Conservation (phyloP, 1,284 basidiomycete genomes). For the Cutaneotrichosporon sp. region DNA sequence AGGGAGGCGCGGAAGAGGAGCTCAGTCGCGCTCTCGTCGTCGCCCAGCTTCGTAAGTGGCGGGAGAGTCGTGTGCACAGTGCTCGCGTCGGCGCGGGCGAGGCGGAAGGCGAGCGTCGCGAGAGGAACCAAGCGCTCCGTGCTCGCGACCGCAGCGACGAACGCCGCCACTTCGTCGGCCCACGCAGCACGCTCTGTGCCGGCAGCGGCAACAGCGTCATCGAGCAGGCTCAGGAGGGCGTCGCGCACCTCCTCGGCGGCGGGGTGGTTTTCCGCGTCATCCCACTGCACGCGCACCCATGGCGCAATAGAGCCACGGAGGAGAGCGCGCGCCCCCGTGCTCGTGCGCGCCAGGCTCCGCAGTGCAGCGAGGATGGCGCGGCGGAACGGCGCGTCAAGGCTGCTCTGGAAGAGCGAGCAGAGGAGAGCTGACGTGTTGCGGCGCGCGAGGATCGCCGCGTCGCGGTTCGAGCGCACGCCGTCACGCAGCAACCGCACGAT, state of each 20-base stretch:
- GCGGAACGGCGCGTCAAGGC: slow-evolving; percentile 61
- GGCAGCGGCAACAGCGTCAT: slow-evolving; percentile 20
- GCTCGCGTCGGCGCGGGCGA: background rate
- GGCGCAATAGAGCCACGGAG: slow-evolving; percentile 67
- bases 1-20: slow-evolving; percentile 23
- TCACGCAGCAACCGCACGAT: slow-evolving; percentile 82
- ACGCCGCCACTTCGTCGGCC: slow-evolving; percentile 4
- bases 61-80: slow-evolving; percentile 11
- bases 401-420: slow-evolving; percentile 72
- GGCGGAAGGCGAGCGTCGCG: slow-evolving; percentile 8
- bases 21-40: background rate
- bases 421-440: slow-evolving; percentile 86
- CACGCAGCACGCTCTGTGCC: slow-evolving; percentile 20
- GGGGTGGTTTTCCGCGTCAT: slow-evolving; percentile 15
- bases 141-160: slow-evolving; percentile 2
- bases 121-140: slow-evolving; percentile 4
- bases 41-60: slow-evolving; percentile 5
- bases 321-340: slow-evolving; percentile 66
- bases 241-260: slow-evolving; percentile 21
- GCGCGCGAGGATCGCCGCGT: slow-evolving; percentile 78
- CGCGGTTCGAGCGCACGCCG: slow-evolving; percentile 66
- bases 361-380: slow-evolving; percentile 60
- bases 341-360: slow-evolving; percentile 67
- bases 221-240: slow-evolving; percentile 15
- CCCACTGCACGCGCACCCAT: slow-evolving; percentile 77